These are phyloP conservation scores for Akanthomyces dipterigenus DNA, from an alignment of 2,329 filamentous ascomycete species.

Conservation along the genomic window DNA sequence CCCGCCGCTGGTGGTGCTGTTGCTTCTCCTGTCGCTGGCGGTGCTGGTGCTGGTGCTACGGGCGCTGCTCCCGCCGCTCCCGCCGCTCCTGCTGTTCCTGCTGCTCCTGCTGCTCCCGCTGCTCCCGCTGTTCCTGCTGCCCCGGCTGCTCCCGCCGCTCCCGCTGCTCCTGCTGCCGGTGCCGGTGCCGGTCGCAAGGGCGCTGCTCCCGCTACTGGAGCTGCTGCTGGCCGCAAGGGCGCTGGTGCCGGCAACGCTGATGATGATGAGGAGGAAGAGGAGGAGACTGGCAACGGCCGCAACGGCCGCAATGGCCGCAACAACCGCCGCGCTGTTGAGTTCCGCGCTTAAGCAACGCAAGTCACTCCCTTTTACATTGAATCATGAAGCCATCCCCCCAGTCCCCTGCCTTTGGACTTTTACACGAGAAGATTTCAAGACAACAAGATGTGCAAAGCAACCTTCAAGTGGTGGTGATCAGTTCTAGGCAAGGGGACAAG, in stretches of 20 bases:
- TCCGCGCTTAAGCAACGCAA: slow-evolving; percentile 13
- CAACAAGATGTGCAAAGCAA: not conserved
- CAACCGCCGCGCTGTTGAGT: slow-evolving; percentile 15
- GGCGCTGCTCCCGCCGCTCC: not conserved
- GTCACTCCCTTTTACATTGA: not conserved
- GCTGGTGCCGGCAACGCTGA: not conserved
- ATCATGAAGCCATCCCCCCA: not conserved
- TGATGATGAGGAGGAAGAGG: not conserved
- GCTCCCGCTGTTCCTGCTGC: not conserved
- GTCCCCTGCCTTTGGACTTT: not conserved
- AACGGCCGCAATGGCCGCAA: slow-evolving; percentile 7
- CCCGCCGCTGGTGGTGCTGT: slow-evolving; percentile 14
- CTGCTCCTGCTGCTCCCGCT: not conserved
- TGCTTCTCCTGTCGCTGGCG: not conserved
- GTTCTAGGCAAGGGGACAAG: not conserved
- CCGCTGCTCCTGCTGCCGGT: not conserved
- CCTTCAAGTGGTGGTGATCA: not conserved
- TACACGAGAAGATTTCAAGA: not conserved
- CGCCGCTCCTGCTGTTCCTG: not conserved
- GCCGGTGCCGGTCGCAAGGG: not conserved
- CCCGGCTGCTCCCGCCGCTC: not conserved
- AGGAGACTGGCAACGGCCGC: slow-evolving; percentile 7
- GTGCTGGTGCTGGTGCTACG: not conserved
- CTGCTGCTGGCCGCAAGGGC: not conserved
- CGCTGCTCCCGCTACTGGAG: not conserved